These are phyloP conservation scores for Gamarada debralockiae DNA, from an alignment of 495 filamentous ascomycete genomes.

Conservation along the genomic window DNA sequence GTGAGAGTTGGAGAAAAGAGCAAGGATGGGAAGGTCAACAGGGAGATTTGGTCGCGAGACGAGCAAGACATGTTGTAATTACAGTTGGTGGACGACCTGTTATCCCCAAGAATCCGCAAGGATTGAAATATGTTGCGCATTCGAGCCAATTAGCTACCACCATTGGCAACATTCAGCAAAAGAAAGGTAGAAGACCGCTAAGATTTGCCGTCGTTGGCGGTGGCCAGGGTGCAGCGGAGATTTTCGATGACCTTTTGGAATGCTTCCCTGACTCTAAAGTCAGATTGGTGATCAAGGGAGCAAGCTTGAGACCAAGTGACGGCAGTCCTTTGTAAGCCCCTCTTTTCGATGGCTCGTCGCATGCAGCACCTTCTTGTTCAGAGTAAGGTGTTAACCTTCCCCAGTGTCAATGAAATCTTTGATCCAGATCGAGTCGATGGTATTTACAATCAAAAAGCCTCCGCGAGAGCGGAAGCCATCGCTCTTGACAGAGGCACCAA, in stretches of 20 bases:
- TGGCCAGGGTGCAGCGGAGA: slow-evolving; percentile 92
- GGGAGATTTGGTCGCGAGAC: slow-evolving; percentile 31
- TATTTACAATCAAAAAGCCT: slow-evolving; percentile 60
- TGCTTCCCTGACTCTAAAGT: slow-evolving; percentile 79
- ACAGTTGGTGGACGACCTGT: slow-evolving; percentile 79
- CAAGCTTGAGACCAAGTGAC: slow-evolving; percentile 84
- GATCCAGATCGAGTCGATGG: slow-evolving; percentile 76
- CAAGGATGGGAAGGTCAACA: slow-evolving; percentile 45
- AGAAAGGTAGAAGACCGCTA: slow-evolving; percentile 7
- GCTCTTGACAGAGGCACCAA: slow-evolving; percentile 73
- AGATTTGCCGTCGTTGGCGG: slow-evolving; percentile 77
- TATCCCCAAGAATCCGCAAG: slow-evolving; percentile 47
- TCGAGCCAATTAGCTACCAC: slow-evolving; percentile 79
- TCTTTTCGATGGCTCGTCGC: slow-evolving; percentile 46
- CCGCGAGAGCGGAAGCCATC: slow-evolving; percentile 59
- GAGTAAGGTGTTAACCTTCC: not conserved
- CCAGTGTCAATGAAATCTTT: slow-evolving; percentile 93
- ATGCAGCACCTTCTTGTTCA: not conserved
- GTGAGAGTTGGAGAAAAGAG: slow-evolving; percentile 37
- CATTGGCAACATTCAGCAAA: slow-evolving; percentile 51
- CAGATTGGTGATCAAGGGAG: slow-evolving; percentile 68
- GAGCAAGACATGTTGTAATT: slow-evolving; percentile 78
- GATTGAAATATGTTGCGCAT: slow-evolving; percentile 62
- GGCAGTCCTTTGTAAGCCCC: slow-evolving; percentile 72
- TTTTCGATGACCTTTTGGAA: slow-evolving; percentile 84